Evolutionary conservation across 306 rosid species (phyloP), one percentile per base, ranked within the genome.

Genomic region (Corylus heterophylla): DNA sequence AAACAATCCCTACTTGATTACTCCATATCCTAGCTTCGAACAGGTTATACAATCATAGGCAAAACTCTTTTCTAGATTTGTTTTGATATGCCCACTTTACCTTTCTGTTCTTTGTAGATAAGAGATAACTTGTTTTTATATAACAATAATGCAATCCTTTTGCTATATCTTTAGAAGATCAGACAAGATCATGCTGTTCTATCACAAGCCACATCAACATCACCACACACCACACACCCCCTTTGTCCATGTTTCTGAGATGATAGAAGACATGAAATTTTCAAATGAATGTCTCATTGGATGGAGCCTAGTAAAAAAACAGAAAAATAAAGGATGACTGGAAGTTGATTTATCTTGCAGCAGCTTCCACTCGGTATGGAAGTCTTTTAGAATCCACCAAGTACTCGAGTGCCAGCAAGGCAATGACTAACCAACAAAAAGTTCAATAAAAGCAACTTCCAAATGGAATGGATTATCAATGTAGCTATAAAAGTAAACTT

Each of bases 401-500:
- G 10, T 18, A 39, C 16, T 76, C 69, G 71, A 81, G 54, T 76
- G 67, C 77, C 78, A 75, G 79, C 70, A 67, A 52, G 4, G 48
- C 71, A 54, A 51, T 71, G 79, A 77, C 35, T 75, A 77, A 64
- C 76, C 74, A 55, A 76, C 22, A 74, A 49, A 77, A 76, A 73
- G 80, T 81, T 73, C 20, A 74, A 54, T 69, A 71, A 68, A 83
- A 74, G 84, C 51, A 74, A 79, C 73, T 83, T 69, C 78, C 17
- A 12, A 76, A 69, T 83, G 79, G 22, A 29, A 74, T 72, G 79
- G 80, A 85, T 82, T 72, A 80, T 82, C 88, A 84, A 84, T 54
- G 12, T 68, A 4, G 27, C 11, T 76, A 73, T 3, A 3, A 86
- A 86, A 85, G 85, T 71, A 29, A 56, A 81, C 79, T 79, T 83